Conservation (phyloP, 441 rosid genomes). For the Gossypium davidsonii region DNA sequence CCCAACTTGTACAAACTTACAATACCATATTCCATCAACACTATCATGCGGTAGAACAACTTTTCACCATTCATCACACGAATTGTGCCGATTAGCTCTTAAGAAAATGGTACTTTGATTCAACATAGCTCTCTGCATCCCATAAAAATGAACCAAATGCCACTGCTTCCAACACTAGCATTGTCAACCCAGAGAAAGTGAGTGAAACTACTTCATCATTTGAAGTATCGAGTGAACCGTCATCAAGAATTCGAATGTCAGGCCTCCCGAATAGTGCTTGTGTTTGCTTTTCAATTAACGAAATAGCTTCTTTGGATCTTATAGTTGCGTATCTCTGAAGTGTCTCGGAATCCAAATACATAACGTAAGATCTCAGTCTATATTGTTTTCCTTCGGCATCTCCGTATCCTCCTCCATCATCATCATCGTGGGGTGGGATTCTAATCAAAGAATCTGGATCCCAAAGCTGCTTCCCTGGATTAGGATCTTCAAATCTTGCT, state of each 20-base stretch:
- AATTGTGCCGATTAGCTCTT: constrained; percentile 33
- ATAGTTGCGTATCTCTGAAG: constrained; percentile 84
- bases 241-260: constrained; percentile 57
- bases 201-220: constrained; percentile 53
- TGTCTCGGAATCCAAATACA: constrained; percentile 75
- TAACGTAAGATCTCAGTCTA: constrained; percentile 67
- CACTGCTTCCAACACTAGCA: constrained; percentile 83
- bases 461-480: constrained; percentile 50
- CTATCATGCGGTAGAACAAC: background rate
- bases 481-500: constrained; percentile 35
- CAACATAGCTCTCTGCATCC: constrained; percentile 85
- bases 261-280: constrained; percentile 83
- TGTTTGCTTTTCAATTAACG: constrained; percentile 78
- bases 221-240: constrained; percentile 58
- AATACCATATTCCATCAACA: background rate
- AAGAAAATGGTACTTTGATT: constrained; percentile 65
- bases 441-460: constrained; percentile 67
- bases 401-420: constrained; percentile 21
- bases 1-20: background rate
- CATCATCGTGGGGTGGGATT: constrained; percentile 40
- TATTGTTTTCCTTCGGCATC: constrained; percentile 36
- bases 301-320: constrained; percentile 80
- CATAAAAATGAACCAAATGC: constrained; percentile 86
- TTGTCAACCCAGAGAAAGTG: constrained; percentile 64
- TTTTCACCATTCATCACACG: background rate